phyloP scores from a whole-genome alignment of 2,329 filamentous ascomycete species.

The Elsinoe batatas region DNA sequence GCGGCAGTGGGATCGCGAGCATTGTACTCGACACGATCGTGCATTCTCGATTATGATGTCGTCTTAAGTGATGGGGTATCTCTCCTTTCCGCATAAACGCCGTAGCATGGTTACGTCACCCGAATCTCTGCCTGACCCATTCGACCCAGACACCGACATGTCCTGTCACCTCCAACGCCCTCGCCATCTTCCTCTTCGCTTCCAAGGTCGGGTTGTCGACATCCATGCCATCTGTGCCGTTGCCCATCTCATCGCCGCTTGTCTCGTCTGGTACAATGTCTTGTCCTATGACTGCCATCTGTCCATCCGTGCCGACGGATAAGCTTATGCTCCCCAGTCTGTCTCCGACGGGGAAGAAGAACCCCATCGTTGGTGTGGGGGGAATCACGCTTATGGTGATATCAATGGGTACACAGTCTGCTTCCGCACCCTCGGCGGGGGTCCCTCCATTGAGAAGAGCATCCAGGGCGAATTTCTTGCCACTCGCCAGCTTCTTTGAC shows the following conservation, averaged over 20 bases:
- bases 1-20: too few relatives aligned
- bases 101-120: neutral
- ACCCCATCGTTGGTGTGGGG: constrained; percentile 14
- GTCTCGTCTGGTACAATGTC: constrained; percentile 24
- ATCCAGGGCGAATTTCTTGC: constrained; percentile 7
- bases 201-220: constrained; percentile 23
- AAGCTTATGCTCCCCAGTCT: constrained; percentile 46
- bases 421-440: neutral
- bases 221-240: constrained; percentile 9
- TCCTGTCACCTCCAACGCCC: constrained; percentile 37
- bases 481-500: neutral
- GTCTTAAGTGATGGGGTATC: neutral
- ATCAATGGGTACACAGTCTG: neutral
- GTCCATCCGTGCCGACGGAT: constrained; percentile 50
- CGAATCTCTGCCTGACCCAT: constrained; percentile 31
- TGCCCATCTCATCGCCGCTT: constrained; percentile 3
- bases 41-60: neutral
- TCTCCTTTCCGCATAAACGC: neutral
- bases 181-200: constrained; percentile 29
- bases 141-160: constrained; percentile 45
- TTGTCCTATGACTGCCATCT: constrained; percentile 49
- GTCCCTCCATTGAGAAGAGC: neutral
- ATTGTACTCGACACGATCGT: too few relatives aligned
- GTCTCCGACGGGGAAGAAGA: constrained; percentile 28
- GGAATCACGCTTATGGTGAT: constrained; percentile 13